Evolutionary conservation across 2,329 filamentous ascomycete genomes (phyloP).

Genomic region (Mycosphaerelloides madeirae): DNA sequence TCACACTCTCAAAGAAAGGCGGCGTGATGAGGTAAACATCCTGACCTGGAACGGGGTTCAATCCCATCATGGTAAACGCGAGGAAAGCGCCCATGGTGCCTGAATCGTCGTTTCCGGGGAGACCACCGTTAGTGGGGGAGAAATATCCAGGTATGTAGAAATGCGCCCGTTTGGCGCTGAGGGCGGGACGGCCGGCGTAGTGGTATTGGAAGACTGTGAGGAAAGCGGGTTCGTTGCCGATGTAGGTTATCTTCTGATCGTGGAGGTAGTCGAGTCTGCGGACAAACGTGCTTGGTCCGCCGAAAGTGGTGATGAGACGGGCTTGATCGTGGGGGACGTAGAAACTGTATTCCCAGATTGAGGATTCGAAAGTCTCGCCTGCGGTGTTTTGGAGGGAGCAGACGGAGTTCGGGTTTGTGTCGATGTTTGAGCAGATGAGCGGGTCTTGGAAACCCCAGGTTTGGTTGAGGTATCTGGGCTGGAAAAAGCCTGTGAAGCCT

Average conservation of each 20-base stretch:
- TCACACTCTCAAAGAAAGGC: conserved; percentile 38
- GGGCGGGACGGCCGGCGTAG: conserved; percentile 37
- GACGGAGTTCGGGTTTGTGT: conserved; percentile 17
- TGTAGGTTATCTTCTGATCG: conserved; percentile 49
- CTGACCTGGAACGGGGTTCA: conserved; percentile 30
- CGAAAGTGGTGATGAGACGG: conserved; percentile 47
- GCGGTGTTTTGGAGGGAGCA: conserved; percentile 50
- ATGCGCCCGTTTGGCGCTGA: conserved; percentile 36
- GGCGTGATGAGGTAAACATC: conserved; percentile 41
- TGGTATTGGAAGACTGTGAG: conserved; percentile 37
- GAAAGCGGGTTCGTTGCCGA: conserved; percentile 59
- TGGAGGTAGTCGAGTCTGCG: conserved; percentile 59
- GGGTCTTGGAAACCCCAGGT: conserved; percentile 54
- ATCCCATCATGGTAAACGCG: conserved; percentile 38
- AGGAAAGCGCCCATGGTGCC: conserved; percentile 40
- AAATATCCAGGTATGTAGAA: conserved; percentile 38
- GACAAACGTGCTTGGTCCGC: conserved; percentile 54
- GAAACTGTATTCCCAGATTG: conserved; percentile 65
- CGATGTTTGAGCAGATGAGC: conserved; percentile 39
- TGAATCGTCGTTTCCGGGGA: conserved; percentile 30
- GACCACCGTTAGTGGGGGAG: conserved; percentile 32
- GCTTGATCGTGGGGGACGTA: conserved; percentile 61
- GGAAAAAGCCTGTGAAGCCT: conserved; percentile 62
- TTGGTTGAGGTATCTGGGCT: conserved; percentile 49
- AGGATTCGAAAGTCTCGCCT: conserved; percentile 65